Evolutionary conservation across 192 early-diverging fungal species (phyloP).

Genomic region (Coemansia sp.): DNA sequence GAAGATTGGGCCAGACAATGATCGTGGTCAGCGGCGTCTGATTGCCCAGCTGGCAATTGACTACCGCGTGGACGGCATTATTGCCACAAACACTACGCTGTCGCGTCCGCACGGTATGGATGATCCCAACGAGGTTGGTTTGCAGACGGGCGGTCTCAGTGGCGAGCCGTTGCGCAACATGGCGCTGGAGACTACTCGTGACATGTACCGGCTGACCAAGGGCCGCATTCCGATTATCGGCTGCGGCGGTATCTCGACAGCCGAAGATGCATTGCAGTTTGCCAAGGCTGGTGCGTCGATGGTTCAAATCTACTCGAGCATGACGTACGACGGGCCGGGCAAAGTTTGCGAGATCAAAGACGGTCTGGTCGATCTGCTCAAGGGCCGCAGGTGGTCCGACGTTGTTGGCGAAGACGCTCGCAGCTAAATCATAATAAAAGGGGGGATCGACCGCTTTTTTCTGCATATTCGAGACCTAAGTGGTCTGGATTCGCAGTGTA

Average conservation of each 20-base stretch:
- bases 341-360: constrained; percentile 77
- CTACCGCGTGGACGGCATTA: constrained; percentile 79
- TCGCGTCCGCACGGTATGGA: constrained; percentile 63
- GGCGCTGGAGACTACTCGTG: constrained; percentile 68
- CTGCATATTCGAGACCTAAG: neutral
- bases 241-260: constrained; percentile 80
- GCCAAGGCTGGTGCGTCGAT: constrained; percentile 78
- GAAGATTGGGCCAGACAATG: constrained; percentile 89
- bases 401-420: constrained; percentile 50
- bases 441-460: neutral
- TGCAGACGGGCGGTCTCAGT: constrained; percentile 80
- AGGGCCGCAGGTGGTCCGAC: constrained; percentile 71
- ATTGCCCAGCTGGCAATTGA: constrained; percentile 74
- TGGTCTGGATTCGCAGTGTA: neutral
- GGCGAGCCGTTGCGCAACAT: constrained; percentile 73
- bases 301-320: constrained; percentile 80
- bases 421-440: neutral
- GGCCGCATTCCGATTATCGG: constrained; percentile 81
- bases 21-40: constrained; percentile 69
- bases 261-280: constrained; percentile 75
- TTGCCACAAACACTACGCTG: constrained; percentile 87
- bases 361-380: constrained; percentile 64
- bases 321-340: constrained; percentile 77
- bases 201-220: constrained; percentile 73
- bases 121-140: constrained; percentile 35